Percentiles rank a stretch among this genome's conserved stretches.
Conservation (phyloP, 352 stramenopile genomes). For the Thalassiosira livingstoniorum region DNA sequence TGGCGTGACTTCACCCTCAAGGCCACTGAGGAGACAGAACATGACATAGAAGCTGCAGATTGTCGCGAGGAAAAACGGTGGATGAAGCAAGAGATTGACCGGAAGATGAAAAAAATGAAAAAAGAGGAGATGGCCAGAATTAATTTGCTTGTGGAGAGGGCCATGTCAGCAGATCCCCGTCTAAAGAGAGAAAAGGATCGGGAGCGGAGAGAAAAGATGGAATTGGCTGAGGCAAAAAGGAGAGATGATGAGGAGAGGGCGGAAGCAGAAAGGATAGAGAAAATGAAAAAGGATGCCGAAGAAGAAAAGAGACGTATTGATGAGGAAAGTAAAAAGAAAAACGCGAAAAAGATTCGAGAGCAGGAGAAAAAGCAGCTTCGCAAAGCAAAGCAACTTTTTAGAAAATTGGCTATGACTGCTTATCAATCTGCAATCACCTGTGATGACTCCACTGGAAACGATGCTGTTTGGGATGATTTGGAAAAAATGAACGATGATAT, state of each 20-base stretch:
- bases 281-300: conserved; percentile 26
- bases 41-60: conserved; percentile 85
- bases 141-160: conserved; percentile 87
- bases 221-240: conserved; percentile 45
- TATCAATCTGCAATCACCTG: conserved; percentile 57
- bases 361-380: conserved; percentile 85
- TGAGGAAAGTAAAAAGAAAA: conserved; percentile 4
- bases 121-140: conserved; percentile 89
- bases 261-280: conserved; percentile 41
- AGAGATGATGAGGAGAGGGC: conserved; percentile 71
- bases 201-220: conserved; percentile 54
- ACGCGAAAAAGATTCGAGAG: conserved; percentile 60
- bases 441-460: conserved; percentile 34
- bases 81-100: conserved; percentile 89
- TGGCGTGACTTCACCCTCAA: conserved; percentile 87
- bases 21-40: conserved; percentile 66
- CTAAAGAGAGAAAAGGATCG: conserved; percentile 77
- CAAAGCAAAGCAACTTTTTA: conserved; percentile 79
- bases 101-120: conserved; percentile 87
- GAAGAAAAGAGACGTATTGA: conserved; percentile 7
- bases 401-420: conserved; percentile 68
- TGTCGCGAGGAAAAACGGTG: conserved; percentile 87
- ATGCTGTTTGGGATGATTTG: conserved; percentile 61
- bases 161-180: conserved; percentile 85
- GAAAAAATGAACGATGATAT: conserved; percentile 81